Evolutionary conservation across 179 eudicot species (phyloP), one percentile per base, ranked within the genome.

Genomic region (Vitellaria paradoxa): DNA sequence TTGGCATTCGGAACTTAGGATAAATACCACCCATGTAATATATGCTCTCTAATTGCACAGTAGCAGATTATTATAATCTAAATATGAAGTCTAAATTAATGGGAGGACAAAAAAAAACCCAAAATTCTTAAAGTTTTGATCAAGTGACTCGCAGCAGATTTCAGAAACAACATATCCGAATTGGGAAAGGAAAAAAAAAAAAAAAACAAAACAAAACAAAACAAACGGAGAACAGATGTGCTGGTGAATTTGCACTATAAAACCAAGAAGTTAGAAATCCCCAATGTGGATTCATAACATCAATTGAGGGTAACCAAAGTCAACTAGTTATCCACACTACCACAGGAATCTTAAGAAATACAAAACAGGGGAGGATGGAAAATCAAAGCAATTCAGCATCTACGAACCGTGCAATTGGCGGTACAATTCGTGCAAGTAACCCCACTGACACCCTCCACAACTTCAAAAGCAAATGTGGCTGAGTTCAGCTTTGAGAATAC

Each of bases 391-490:
- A 7, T 68, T 61, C 75, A 57, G 53, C 18, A 59, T 66, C 57
- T 76, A 77, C 87, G 74, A 23, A 93, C 99, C 97, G 86, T 89
- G 87, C 98, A 95, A 77, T 72, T 85, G 84, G 85, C 81, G 80
- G 81, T 80, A 67, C 94, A 93, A 14, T 88, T 75, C 37, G 76
- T 64, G 83, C 95, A 88, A 42, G 71, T 67, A 64, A 62, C 61
- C 14, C 73, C 87, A 70, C 82, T 79, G 7, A 9, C 15, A 73
- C 82, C 83, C 65, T 72, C 81, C 18, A 82, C 76, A 75, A 85
- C 96, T 84, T 89, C 78, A 83, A 91, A 93, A 57, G 72, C 77
- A 83, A 94, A 94, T 68, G 80, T 83, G 65, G 97, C 93, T 9
- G 85, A 86, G 65, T 89, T 84, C 5, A 67, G 67, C 73, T 79